Conservation (phyloP, 768 basidiomycete genomes). For the Auricularia heimuer region DNA sequence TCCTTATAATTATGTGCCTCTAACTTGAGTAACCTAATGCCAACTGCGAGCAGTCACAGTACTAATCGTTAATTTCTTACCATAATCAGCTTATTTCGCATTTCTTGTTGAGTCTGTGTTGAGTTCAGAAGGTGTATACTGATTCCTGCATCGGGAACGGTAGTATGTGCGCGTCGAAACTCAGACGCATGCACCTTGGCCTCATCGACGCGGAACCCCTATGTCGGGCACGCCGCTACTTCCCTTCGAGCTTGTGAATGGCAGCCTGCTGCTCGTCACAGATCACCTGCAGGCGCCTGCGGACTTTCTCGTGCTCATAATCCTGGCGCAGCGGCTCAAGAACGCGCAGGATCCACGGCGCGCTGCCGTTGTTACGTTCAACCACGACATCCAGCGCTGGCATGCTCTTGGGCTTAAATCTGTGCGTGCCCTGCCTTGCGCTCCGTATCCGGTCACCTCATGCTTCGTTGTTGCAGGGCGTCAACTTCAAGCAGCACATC, state of each 20-base stretch:
- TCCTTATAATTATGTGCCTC: too few species aligned
- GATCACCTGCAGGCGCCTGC: conserved; percentile 63
- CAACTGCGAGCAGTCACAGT: too few species aligned
- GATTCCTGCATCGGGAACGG: too few species aligned
- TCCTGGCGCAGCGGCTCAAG: conserved; percentile 45
- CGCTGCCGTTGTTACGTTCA: conserved; percentile 44
- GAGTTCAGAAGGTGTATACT: too few species aligned
- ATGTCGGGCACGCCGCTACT: not conserved
- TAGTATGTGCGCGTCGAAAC: too few species aligned
- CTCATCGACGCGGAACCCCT: not conserved
- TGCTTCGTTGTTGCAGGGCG: not conserved
- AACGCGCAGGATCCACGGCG: conserved; percentile 18
- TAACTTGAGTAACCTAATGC: too few species aligned
- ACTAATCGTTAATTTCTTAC: too few species aligned
- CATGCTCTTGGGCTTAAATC: conserved; percentile 52
- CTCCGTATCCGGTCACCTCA: not conserved
- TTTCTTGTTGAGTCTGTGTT: too few species aligned
- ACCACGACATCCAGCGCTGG: conserved; percentile 50
- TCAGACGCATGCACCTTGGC: not conserved
- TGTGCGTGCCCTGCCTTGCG: conserved; percentile 29
- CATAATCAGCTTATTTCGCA: too few species aligned
- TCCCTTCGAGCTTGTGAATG: not conserved
- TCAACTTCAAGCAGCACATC: not conserved
- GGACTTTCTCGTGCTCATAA: conserved; percentile 59
- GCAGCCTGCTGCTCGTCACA: conserved; percentile 44